These are phyloP conservation scores for Penicillium hesseltinei DNA, from an alignment of 2,329 filamentous ascomycete genomes.

Conservation along the genomic window DNA sequence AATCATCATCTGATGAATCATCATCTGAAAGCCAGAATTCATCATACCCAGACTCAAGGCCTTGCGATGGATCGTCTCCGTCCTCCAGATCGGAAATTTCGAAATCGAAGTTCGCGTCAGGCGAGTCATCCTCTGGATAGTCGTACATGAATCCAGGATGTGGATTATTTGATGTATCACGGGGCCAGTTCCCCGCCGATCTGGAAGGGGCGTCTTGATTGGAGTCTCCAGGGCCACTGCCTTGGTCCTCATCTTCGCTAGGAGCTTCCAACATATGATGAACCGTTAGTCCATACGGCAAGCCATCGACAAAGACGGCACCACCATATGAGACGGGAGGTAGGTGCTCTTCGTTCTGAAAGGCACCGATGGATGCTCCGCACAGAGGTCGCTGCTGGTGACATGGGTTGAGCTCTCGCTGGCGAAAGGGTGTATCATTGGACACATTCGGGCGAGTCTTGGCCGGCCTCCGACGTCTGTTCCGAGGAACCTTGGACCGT, in stretches of 20 bases:
- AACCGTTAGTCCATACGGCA: conserved; percentile 90
- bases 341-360: conserved; percentile 77
- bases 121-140: conserved; percentile 40
- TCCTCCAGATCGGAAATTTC: conserved; percentile 57
- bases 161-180: conserved; percentile 20
- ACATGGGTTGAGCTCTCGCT: conserved; percentile 59
- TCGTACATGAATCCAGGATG: conserved; percentile 37
- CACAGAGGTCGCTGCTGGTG: conserved; percentile 78
- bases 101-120: conserved; percentile 44
- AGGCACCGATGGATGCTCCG: conserved; percentile 90
- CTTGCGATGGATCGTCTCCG: conserved; percentile 42
- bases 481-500: conserved; percentile 52
- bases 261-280: conserved; percentile 86
- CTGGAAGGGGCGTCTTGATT: conserved; percentile 38
- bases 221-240: conserved; percentile 47
- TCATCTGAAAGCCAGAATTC: conserved; percentile 48
- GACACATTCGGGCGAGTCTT: conserved; percentile 29
- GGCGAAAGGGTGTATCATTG: conserved; percentile 28
- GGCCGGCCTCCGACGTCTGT: conserved; percentile 40
- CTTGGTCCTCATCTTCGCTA: conserved; percentile 55
- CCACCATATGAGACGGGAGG: conserved; percentile 91
- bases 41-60: conserved; percentile 39
- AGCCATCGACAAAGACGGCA: conserved; percentile 77
- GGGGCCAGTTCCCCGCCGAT: conserved; percentile 46
- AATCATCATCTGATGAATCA: conserved; percentile 55